phyloP scores from a whole-genome alignment of 345 rosid species.

The Leavenworthia alabamica region DNA sequence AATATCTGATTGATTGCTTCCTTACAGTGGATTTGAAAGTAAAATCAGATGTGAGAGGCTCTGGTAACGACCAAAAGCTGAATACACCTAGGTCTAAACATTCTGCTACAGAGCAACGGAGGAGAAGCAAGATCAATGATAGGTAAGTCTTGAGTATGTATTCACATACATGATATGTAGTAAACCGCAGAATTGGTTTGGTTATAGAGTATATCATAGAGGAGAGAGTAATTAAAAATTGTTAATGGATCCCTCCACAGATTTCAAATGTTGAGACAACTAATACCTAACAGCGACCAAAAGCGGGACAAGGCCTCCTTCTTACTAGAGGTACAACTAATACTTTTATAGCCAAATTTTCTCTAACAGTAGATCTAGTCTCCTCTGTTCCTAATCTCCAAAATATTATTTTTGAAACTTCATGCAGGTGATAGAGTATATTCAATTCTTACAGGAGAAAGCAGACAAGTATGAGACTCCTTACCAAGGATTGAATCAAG shows the following conservation, averaged over 20 bases:
- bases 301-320: slow-evolving; percentile 89
- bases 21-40: slow-evolving; percentile 48
- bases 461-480: slow-evolving; percentile 63
- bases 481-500: slow-evolving; percentile 69
- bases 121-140: slow-evolving; percentile 90
- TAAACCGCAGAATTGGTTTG: neutral
- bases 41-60: slow-evolving; percentile 49
- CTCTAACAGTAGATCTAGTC: too few relatives aligned
- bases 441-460: slow-evolving; percentile 85
- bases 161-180: neutral
- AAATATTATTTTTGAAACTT: neutral
- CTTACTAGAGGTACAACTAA: slow-evolving; percentile 62
- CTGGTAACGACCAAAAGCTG: slow-evolving; percentile 49
- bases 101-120: slow-evolving; percentile 88
- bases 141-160: slow-evolving; percentile 35
- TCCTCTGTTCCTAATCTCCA: neutral
- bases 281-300: slow-evolving; percentile 76
- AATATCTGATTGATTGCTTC: neutral
- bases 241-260: slow-evolving; percentile 36
- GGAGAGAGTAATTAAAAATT: neutral
- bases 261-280: slow-evolving; percentile 69
- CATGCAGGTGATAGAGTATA: slow-evolving; percentile 80
- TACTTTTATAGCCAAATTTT: neutral
- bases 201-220: neutral
- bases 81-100: slow-evolving; percentile 87